Evolutionary conservation across 2,329 filamentous ascomycete genomes (phyloP).

Genomic region (Cladosporium cucumerinum): DNA sequence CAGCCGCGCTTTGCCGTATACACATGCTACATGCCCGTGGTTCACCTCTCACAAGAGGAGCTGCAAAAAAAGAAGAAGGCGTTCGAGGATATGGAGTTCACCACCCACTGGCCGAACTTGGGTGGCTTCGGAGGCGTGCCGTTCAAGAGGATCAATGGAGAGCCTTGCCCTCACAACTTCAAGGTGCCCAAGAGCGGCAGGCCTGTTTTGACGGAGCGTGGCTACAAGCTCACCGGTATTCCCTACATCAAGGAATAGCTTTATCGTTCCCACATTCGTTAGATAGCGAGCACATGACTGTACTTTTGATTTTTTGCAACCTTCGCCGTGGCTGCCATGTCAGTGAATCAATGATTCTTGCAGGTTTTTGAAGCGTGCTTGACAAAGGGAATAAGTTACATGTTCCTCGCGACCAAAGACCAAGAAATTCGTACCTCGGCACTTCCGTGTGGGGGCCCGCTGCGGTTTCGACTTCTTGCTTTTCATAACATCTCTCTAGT

Average conservation of each 20-base stretch:
- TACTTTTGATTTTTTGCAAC: neutral
- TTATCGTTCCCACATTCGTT: neutral
- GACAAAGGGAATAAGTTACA: neutral
- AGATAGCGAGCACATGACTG: neutral
- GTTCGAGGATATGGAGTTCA: constrained; percentile 25
- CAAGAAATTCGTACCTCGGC: neutral
- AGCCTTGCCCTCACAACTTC: constrained; percentile 35
- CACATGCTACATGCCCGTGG: constrained; percentile 29
- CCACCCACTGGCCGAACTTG: constrained; percentile 31
- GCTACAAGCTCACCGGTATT: constrained; percentile 48
- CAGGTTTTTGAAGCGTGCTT: neutral
- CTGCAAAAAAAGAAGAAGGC: constrained; percentile 9
- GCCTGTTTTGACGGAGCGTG: constrained; percentile 40
- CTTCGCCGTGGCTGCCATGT: neutral
- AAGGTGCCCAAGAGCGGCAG: constrained; percentile 38
- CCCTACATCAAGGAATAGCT: constrained; percentile 40
- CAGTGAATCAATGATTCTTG: neutral
- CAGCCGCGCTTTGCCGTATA: constrained; percentile 30
- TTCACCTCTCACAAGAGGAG: constrained; percentile 29
- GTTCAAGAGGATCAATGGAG: constrained; percentile 22
- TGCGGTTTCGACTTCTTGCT: neutral
- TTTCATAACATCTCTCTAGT: neutral
- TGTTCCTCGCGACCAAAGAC: neutral
- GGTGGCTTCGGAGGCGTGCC: constrained; percentile 26
- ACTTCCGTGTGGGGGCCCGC: neutral